Base-by-base conservation (phyloP, 352 stramenopile genomes). In the Phytophthora ohioensis region DNA sequence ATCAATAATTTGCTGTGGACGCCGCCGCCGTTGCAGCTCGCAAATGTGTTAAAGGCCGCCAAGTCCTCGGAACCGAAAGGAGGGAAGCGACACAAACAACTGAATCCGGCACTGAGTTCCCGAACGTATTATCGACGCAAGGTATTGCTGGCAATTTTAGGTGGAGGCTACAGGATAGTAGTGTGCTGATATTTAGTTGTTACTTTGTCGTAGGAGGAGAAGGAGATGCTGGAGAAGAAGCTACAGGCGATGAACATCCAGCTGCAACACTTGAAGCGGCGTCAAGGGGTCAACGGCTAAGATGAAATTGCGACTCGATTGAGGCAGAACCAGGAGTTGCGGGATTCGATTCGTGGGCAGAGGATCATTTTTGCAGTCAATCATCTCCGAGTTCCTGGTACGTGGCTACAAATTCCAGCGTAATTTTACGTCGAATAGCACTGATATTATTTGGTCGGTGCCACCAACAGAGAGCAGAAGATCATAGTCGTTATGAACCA, bases 371-470 rank as follows among this genome's bases (percentile, higher is more conserved):
- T 85, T 21, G 78, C 58, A 70, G 41, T 81, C 67, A 30, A 70
- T 81, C 39, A 69, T 79, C 41, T 64, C 57, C 4, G 71, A 79
- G 43, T 85, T 80, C 68, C 47, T 82, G 65, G 78, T 85, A 43
- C 4, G 53, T 72, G 11, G 35, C 10, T 49, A 21, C 21, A 21
- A 21, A 21, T 21, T 21, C 21, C 21, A 5, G 9, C 9, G 15
- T 8, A 7, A 32, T 15, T 59, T 43, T 27, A 46, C 32, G 21
- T 21, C 21, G 21, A 21, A 21, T 46, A 10, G 4, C 3, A 8
- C 41, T 27, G 5, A 46, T 7, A 12, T 2, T 42, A 46, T n/a
- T 46, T n/a, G 13, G 41, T 21, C 1, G 9, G 3, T 59, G 11
- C 1, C 31, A 31, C 42, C 15, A 35, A n/a, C 10, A 85, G 78